A percentile compares a stretch with the other conserved stretches of the same genome.
phyloP scores from a whole-genome alignment of 2,329 filamentous ascomycete genomes.

The Aspergillus sclerotialis region DNA sequence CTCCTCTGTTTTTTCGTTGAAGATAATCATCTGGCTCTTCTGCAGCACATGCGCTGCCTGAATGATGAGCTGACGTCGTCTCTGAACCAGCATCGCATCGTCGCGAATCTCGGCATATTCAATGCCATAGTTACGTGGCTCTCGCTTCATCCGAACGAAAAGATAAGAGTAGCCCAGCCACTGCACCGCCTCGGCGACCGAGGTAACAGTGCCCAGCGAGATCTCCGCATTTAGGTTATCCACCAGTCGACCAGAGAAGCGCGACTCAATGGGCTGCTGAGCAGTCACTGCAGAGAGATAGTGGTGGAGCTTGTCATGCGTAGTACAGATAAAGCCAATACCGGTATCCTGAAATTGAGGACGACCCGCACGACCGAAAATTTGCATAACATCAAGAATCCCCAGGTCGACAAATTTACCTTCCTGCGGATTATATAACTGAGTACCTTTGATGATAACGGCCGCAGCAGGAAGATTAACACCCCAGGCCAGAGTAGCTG shows the following conservation, averaged over 20 bases:
- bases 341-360: constrained; percentile 96
- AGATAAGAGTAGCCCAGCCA: constrained; percentile 98
- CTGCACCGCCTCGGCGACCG: constrained; percentile 84
- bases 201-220: constrained; percentile 87
- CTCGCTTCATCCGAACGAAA: constrained; percentile 92
- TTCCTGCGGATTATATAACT: constrained; percentile 92
- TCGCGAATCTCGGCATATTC: constrained; percentile 87
- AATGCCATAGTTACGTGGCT: constrained; percentile 87
- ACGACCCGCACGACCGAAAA: constrained; percentile 95
- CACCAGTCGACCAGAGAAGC: constrained; percentile 85
- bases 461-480: constrained; percentile 96
- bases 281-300: constrained; percentile 91
- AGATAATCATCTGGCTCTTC: constrained; percentile 97
- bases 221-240: constrained; percentile 98
- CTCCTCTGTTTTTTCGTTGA: constrained; percentile 90
- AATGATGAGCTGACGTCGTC: constrained; percentile 77
- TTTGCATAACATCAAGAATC: constrained; percentile 93
- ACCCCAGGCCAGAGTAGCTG: constrained; percentile 95
- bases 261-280: constrained; percentile 95
- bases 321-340: constrained; percentile 97
- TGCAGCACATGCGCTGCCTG: constrained; percentile 82
- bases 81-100: constrained; percentile 79
- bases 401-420: constrained; percentile 95
- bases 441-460: constrained; percentile 95
- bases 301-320: constrained; percentile 84